Evolutionary conservation across 768 basidiomycete genomes (phyloP), one percentile per base, ranked within the genome.

Genomic region (Trametes coccinea): DNA sequence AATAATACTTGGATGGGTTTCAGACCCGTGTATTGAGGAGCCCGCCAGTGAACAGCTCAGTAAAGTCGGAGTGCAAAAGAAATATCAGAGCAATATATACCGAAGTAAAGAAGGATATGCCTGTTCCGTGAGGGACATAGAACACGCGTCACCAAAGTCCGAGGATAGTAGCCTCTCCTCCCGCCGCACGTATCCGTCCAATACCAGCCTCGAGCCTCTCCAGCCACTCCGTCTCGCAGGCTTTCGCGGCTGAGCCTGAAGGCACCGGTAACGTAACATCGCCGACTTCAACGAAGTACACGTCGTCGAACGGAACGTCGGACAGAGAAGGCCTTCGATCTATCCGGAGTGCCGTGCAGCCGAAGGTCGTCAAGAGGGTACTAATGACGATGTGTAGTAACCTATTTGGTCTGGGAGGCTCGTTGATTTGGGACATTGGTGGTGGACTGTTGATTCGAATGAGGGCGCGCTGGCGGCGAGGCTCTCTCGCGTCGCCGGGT

Each of bases 201-300:
- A 68, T 22, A 16, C 67, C 67, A n/a, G 60, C 62, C 46, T 63
- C 41, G 5, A 68, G 45, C 34, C 67, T 45, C 34, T 55, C 45
- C 31, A 60, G 27, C 62, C 64, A 65, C 59, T 60, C 56, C 11
- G 30, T 29, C 22, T 64, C 62, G 39, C 39, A 46, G 31, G n/a
- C 51, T 56, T 37, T 49, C 16, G 10, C 48, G 31, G 55, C 17
- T 13, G 45, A 0, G 2, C 48, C 5, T 2, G 56, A 61, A 13
- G 54, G 7, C 2, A 64, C 43, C 5, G 62, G 62, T 8, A 60
- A 54, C 1, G 51, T 61, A 4, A 60, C 56, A 27, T 73, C 69
- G 39, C 70, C 73, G 14, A 89, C 73, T 72, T 92, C 90, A 10
- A 88, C 70, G 60, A 91, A 85, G 69, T 92, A 91, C 30, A 83